Percentiles rank a stretch among this genome's conserved stretches.
Evolutionary conservation across 352 stramenopile species (phyloP).

Genomic region (Phytopythium chamaehyphon): DNA sequence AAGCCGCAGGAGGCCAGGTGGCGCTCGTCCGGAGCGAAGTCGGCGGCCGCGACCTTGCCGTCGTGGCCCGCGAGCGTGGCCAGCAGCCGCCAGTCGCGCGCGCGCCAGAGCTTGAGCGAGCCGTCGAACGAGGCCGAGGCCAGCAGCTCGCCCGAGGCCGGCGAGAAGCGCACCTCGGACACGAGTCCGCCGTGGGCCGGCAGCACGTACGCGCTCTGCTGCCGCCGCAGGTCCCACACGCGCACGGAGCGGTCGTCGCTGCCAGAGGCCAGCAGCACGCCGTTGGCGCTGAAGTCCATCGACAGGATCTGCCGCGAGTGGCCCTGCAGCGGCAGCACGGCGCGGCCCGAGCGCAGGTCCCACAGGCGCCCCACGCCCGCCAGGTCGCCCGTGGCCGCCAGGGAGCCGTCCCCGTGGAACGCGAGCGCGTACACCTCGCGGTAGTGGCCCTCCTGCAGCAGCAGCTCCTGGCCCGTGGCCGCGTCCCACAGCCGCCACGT

Average conservation of each 20-base stretch:
- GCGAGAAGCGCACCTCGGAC: slow-evolving; percentile 88
- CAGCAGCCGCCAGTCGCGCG: slow-evolving; percentile 92
- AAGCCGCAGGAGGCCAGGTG: slow-evolving; percentile 88
- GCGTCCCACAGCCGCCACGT: slow-evolving; percentile 98
- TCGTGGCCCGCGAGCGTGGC: slow-evolving; percentile 90
- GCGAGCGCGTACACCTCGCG: slow-evolving; percentile 94
- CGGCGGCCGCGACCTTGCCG: slow-evolving; percentile 93
- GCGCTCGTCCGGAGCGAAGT: slow-evolving; percentile 88
- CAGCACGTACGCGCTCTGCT: slow-evolving; percentile 90
- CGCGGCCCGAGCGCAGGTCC: slow-evolving; percentile 95
- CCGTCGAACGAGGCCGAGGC: slow-evolving; percentile 93
- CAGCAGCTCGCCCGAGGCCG: slow-evolving; percentile 81
- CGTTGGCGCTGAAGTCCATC: slow-evolving; percentile 92
- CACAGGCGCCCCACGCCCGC: slow-evolving; percentile 92
- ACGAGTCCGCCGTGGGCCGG: slow-evolving; percentile 95
- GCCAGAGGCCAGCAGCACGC: slow-evolving; percentile 91
- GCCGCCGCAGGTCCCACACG: slow-evolving; percentile 95
- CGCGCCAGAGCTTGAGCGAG: slow-evolving; percentile 92
- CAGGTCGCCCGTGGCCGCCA: slow-evolving; percentile 94
- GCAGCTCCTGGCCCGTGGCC: slow-evolving; percentile 85
- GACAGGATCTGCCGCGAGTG: slow-evolving; percentile 95
- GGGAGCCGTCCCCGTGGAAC: slow-evolving; percentile 94
- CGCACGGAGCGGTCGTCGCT: slow-evolving; percentile 96
- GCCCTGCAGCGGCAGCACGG: slow-evolving; percentile 84
- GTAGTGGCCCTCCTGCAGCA: slow-evolving; percentile 96